phyloP scores from a whole-genome alignment of 257 asterid species.

The Parsonsia alboflavescens region DNA sequence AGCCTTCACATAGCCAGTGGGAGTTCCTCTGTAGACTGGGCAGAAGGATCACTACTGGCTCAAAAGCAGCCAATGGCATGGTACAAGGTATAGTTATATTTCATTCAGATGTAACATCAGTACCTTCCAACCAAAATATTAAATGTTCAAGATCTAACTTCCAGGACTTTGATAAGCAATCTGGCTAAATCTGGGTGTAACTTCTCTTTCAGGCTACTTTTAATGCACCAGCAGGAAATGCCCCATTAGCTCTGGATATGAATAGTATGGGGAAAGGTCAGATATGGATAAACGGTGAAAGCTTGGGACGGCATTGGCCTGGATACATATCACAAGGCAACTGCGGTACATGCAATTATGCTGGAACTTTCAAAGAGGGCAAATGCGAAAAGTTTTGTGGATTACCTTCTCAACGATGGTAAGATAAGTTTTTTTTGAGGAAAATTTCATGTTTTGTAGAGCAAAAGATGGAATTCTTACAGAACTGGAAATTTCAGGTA shows the following conservation, averaged over 20 bases:
- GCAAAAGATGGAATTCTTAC: constrained; percentile 1
- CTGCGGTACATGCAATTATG: constrained; percentile 65
- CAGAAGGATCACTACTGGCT: constrained; percentile 49
- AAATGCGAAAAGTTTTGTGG: constrained; percentile 76
- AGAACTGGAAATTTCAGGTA: constrained; percentile 41
- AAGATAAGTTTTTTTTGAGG: constrained; percentile 6
- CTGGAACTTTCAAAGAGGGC: constrained; percentile 61
- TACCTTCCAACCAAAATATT: background rate
- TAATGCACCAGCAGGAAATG: constrained; percentile 68
- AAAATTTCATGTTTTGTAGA: background rate
- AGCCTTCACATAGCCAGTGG: constrained; percentile 48
- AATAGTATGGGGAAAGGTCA: constrained; percentile 89
- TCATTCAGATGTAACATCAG: background rate
- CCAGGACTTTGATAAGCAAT: background rate
- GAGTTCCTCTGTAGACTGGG: constrained; percentile 79
- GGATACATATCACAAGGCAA: constrained; percentile 65
- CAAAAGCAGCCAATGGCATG: constrained; percentile 83
- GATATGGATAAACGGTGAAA: constrained; percentile 82
- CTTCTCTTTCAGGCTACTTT: constrained; percentile 48
- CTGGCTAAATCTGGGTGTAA: background rate
- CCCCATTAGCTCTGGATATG: constrained; percentile 83
- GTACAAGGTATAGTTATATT: constrained; percentile 65
- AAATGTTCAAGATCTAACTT: background rate
- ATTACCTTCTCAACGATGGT: constrained; percentile 95
- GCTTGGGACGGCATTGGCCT: constrained; percentile 94